Base-by-base conservation (phyloP, 345 rosid species). In the Isatis tinctoria region DNA sequence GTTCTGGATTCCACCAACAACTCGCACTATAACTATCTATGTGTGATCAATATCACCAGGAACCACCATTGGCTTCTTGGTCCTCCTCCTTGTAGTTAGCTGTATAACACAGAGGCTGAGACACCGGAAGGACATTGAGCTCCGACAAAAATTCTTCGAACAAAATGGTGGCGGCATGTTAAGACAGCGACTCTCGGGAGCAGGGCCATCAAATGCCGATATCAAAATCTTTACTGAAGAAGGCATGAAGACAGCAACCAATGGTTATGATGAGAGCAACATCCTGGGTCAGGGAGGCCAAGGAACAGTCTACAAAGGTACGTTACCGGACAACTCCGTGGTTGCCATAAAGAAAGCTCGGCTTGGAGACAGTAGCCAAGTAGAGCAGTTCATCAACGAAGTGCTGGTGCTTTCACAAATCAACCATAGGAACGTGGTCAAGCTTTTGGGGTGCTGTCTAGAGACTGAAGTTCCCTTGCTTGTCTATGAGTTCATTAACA, bases 401-500 rank as follows among this genome's bases (percentile, higher is more conserved):
- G 75, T 87, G 18, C 22, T 67, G 0, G 83, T 86, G 3, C 81
- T 86, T 3, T 81, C 83, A 1, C 82, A 82, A 62, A 82, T 85
- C 59, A 82, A 85, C 51, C 87, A 80, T 5, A 70, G 79, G 45
- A 78, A 85, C 6, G 83, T 80, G 27, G 87, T 83, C 18, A 82
- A 68, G 24, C 77, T 76, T 13, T 14, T 76, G n/a, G 83, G 83
- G 0, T 76, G 79, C 0, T 75, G 74, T 33, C 40, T 75, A 6
- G 79, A 75, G 70, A 75, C 79, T 8, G 75, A 80, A 73, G 60
- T 77, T 24, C 81, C 78, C 14, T 65, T 77, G 22, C 20, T 77
- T 35, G 70, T 81, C 8, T 81, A 77, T 41, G 81, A 77, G 69
- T 81, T 65, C 43, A 47, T 81, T 26, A 13, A 49, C 4, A 74